Evolutionary conservation across 148 eudicot genomes (phyloP).

Genomic region (Rhododendron vialii): DNA sequence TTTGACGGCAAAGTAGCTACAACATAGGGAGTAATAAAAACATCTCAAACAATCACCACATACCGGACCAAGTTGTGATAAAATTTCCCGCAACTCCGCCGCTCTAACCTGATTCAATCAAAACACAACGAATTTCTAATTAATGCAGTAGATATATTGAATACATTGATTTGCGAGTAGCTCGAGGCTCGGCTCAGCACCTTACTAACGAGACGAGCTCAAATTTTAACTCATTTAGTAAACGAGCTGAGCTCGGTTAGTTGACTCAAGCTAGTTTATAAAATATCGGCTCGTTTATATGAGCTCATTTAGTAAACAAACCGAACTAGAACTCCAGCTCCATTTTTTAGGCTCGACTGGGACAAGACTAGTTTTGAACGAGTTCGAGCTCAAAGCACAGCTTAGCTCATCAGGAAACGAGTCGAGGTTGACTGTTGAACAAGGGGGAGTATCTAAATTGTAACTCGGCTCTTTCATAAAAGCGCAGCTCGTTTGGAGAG

Average conservation of each 20-base stretch:
- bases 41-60: not conserved
- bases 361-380: no score
- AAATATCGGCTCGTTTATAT: not conserved
- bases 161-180: not conserved
- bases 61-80: conserved; percentile 95
- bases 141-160: not conserved
- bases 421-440: no score
- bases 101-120: conserved; percentile 65
- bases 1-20: not conserved
- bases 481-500: no score
- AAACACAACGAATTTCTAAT: not conserved
- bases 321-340: no score
- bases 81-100: conserved; percentile 71
- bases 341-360: no score
- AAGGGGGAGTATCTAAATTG: no score
- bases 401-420: no score
- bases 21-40: no score
- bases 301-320: not conserved
- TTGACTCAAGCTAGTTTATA: not conserved
- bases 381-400: no score
- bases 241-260: not conserved
- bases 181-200: not conserved
- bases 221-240: not conserved
- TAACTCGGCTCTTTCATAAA: no score
- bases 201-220: not conserved